These are phyloP conservation scores for Talaromyces wortmannii DNA, from an alignment of 495 filamentous ascomycete species.

Conservation along the genomic window DNA sequence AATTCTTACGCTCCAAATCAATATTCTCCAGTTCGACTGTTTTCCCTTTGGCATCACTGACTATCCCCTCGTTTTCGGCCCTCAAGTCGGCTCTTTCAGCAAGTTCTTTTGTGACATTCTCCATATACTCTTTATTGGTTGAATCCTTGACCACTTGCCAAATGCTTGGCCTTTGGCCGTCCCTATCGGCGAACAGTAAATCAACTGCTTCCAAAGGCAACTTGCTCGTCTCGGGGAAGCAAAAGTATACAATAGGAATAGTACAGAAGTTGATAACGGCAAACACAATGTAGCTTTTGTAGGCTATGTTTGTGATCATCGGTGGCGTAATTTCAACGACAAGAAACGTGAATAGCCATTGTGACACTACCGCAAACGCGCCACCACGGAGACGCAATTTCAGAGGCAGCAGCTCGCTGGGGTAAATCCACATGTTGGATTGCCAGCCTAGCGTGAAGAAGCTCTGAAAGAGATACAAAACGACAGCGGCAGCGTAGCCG, in stretches of 20 bases:
- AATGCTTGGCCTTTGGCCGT: slow-evolving; percentile 10
- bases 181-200: slow-evolving; percentile 29
- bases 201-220: slow-evolving; percentile 46
- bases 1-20: neutral
- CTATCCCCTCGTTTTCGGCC: neutral
- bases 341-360: slow-evolving; percentile 39
- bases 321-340: slow-evolving; percentile 47
- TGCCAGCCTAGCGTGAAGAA: slow-evolving; percentile 47
- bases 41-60: neutral
- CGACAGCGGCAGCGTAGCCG: slow-evolving; percentile 9
- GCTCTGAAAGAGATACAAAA: slow-evolving; percentile 17
- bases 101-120: slow-evolving; percentile 5
- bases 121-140: slow-evolving; percentile 8
- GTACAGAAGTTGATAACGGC: slow-evolving; percentile 49
- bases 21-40: neutral
- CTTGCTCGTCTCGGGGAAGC: slow-evolving; percentile 53
- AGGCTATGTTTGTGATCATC: slow-evolving; percentile 36
- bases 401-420: slow-evolving; percentile 45
- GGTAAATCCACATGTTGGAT: slow-evolving; percentile 48
- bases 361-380: slow-evolving; percentile 40
- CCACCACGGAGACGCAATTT: slow-evolving; percentile 43
- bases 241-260: slow-evolving; percentile 50
- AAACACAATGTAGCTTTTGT: slow-evolving; percentile 31
- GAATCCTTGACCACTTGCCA: slow-evolving; percentile 12
- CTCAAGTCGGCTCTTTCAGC: slow-evolving; percentile 8